Base-by-base conservation (phyloP, 805 yeast species). In the Diddensiella santjacobensis region DNA sequence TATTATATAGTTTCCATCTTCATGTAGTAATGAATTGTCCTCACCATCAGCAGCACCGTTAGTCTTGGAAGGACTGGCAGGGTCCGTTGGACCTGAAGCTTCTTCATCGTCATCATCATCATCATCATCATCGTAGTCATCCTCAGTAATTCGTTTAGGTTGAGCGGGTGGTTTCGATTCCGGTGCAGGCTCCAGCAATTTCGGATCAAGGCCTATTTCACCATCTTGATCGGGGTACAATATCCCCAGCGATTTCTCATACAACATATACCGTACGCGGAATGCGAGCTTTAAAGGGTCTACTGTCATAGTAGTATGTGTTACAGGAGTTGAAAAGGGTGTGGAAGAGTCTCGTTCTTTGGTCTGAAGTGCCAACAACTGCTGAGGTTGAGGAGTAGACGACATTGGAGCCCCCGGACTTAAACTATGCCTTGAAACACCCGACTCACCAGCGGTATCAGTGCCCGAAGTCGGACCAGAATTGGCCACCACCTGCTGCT, bases 241-340 rank as follows among this genome's bases (percentile, higher is more conserved):
- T 37, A 59, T 46, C 22, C 59, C 63, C 8, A 65, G 49, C 2
- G 64, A 52, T 45, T 53, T 58, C 44, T 69, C 74, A 53, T 60
- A 70, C 15, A 70, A 60, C 74, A 70, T 70, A 44, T 66, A 69
- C 18, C 74, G 53, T 6, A 71, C 66, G 29, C 70, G 61, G 41
- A 68, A 60, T 33, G 73, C 69, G 40, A 69, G 53, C 24, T 56
- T 55, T 10, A 65, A 54, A 10, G 65, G 52, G 45, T 70, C 72
- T 10, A 68, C 45, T n/a, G 55, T 55, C 1, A 50, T 43, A 3
- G 45, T 33, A 4, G 23, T 15, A n/a, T 17, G 8, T 13, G 38
- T 15, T 8, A 6, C 8, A 5, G 45, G 20, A n/a, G 41, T 22
- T 8, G 23, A n/a, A 35, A 4, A n/a, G 13, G 30, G 20, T n/a